phyloP scores from a whole-genome alignment of 2,329 filamentous ascomycete genomes.

The Ophiocordyceps polyrhachis-furcata region DNA sequence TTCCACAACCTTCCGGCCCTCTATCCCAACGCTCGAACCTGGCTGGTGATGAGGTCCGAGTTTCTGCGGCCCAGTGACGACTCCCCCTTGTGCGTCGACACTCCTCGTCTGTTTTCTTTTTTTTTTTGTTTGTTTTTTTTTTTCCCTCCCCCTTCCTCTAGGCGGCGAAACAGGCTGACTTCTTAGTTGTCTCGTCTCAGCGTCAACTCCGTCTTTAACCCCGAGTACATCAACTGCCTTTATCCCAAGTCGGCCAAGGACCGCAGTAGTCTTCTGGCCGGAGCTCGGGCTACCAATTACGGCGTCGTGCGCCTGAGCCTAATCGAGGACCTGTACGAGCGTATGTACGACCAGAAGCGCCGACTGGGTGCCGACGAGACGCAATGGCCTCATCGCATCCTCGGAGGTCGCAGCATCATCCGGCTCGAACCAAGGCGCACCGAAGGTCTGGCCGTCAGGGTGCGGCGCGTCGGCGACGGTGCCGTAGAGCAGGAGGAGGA shows the following conservation, averaged over 20 bases:
- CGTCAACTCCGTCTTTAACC: constrained; percentile 94
- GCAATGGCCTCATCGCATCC: constrained; percentile 67
- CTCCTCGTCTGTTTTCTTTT: background rate
- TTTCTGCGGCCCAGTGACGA: constrained; percentile 85
- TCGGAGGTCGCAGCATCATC: constrained; percentile 47
- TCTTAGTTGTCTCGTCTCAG: constrained; percentile 19
- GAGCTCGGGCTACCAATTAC: constrained; percentile 80
- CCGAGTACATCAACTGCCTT: constrained; percentile 59
- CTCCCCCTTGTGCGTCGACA: constrained; percentile 63
- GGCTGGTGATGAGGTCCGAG: constrained; percentile 62
- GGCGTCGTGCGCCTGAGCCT: constrained; percentile 82
- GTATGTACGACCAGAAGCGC: constrained; percentile 71
- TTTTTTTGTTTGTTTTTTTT: background rate
- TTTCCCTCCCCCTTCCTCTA: too few species aligned
- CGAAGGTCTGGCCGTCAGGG: constrained; percentile 36
- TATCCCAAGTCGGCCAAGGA: constrained; percentile 46
- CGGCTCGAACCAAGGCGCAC: constrained; percentile 33
- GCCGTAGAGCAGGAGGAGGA: constrained; percentile 20
- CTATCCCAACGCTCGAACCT: constrained; percentile 66
- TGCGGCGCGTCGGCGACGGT: constrained; percentile 28
- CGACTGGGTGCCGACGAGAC: constrained; percentile 47
- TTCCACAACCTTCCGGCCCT: constrained; percentile 71
- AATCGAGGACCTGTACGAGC: constrained; percentile 75
- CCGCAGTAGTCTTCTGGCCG: constrained; percentile 40
- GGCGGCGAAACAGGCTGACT: background rate